Conservation (phyloP, 2,329 filamentous ascomycete species). For the Dothiorella sarmentorum region DNA sequence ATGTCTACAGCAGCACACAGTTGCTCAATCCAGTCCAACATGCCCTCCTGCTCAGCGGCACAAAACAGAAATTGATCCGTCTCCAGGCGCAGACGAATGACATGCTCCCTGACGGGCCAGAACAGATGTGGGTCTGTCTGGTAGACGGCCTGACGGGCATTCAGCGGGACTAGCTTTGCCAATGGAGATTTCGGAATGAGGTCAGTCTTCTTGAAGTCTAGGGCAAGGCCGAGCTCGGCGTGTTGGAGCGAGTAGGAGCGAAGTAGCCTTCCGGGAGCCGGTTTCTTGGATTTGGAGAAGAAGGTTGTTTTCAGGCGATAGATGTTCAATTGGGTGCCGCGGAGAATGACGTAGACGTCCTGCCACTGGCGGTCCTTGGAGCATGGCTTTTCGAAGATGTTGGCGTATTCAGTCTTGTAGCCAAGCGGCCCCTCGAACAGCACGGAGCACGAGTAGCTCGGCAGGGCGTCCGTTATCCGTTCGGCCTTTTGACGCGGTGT, state of each 20-base stretch:
- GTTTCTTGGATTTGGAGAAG: constrained; percentile 35
- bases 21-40: constrained; percentile 66
- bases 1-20: constrained; percentile 67
- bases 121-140: constrained; percentile 48
- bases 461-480: constrained; percentile 24
- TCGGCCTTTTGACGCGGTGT: constrained; percentile 14
- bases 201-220: constrained; percentile 63
- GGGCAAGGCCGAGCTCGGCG: constrained; percentile 70
- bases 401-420: constrained; percentile 64
- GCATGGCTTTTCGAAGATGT: constrained; percentile 54
- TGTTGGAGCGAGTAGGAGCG: constrained; percentile 70
- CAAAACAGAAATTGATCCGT: constrained; percentile 71
- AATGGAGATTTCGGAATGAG: constrained; percentile 44
- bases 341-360: constrained; percentile 60
- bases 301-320: constrained; percentile 54
- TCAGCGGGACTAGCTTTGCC: constrained; percentile 43
- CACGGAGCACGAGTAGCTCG: constrained; percentile 37
- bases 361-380: constrained; percentile 63
- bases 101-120: constrained; percentile 51
- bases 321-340: constrained; percentile 66
- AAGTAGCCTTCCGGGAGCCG: constrained; percentile 56
- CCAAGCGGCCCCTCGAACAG: constrained; percentile 36
- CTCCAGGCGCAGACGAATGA: constrained; percentile 69
- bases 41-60: constrained; percentile 60
- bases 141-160: constrained; percentile 39